phyloP scores from a whole-genome alignment of 2,329 filamentous ascomycete species.

The Lachnellula hyalina region DNA sequence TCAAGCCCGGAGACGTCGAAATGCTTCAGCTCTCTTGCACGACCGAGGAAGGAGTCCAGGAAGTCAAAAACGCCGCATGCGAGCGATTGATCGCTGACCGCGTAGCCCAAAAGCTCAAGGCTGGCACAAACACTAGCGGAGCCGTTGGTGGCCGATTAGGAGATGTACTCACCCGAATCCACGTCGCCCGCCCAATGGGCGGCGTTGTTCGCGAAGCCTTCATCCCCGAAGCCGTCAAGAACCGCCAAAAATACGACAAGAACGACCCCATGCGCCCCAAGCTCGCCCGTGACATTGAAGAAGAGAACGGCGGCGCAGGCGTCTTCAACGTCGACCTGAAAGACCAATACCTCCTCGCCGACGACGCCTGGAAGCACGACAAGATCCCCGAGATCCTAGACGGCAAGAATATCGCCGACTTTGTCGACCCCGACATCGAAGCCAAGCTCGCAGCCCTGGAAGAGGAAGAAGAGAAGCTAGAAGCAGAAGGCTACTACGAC shows the following conservation, averaged over 20 bases:
- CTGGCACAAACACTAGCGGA: slow-evolving; percentile 72
- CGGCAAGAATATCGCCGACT: slow-evolving; percentile 97
- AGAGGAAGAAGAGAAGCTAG: slow-evolving; percentile 89
- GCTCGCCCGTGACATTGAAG: slow-evolving; percentile 82
- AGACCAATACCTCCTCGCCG: slow-evolving; percentile 79
- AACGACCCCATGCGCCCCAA: slow-evolving; percentile 76
- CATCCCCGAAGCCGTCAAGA: slow-evolving; percentile 80
- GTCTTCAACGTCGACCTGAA: slow-evolving; percentile 93
- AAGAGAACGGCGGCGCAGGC: slow-evolving; percentile 87
- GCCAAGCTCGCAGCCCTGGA: slow-evolving; percentile 86
- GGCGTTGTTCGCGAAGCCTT: slow-evolving; percentile 74
- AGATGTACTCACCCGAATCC: slow-evolving; percentile 88
- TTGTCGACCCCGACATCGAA: slow-evolving; percentile 94
- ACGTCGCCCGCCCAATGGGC: slow-evolving; percentile 90
- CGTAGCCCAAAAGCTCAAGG: slow-evolving; percentile 94
- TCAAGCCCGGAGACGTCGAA: slow-evolving; percentile 86
- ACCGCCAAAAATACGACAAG: slow-evolving; percentile 84
- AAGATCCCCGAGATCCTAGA: slow-evolving; percentile 91
- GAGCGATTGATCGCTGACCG: slow-evolving; percentile 88
- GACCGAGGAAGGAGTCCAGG: slow-evolving; percentile 87
- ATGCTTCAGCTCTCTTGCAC: slow-evolving; percentile 91
- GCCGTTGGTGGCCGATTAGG: slow-evolving; percentile 75
- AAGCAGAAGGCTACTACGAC: slow-evolving; percentile 91
- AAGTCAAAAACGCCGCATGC: slow-evolving; percentile 91
- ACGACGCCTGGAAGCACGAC: slow-evolving; percentile 94